A percentile compares a stretch with the other conserved stretches of the same genome.
These are phyloP conservation scores for Chaetomium tenue DNA, from an alignment of 495 filamentous ascomycete species.

Conservation along the genomic window DNA sequence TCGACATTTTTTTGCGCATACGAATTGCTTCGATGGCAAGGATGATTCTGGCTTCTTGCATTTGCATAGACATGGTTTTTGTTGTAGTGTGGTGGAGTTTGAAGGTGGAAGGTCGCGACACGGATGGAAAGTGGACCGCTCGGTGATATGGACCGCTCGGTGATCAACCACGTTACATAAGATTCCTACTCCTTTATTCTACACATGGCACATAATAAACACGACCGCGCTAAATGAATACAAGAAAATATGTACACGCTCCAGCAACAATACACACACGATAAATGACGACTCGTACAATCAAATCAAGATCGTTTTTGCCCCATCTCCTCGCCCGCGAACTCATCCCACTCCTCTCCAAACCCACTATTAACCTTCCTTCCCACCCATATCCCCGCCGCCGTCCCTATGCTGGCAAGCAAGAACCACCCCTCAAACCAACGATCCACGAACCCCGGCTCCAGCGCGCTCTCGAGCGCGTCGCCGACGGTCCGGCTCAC, in stretches of 20 bases:
- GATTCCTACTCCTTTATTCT: too few species aligned
- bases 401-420: conserved; percentile 58
- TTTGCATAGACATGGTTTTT: too few species aligned
- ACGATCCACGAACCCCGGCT: conserved; percentile 70
- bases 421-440: conserved; percentile 88
- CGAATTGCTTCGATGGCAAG: too few species aligned
- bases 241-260: background rate
- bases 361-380: conserved; percentile 50
- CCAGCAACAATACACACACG: background rate
- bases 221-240: background rate
- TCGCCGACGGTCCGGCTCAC: conserved; percentile 69
- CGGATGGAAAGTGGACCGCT: too few species aligned
- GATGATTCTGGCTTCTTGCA: too few species aligned
- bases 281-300: background rate
- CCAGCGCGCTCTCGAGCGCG: conserved; percentile 66
- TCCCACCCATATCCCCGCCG: conserved; percentile 65
- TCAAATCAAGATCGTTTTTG: conserved; percentile 54
- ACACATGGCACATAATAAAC: too few species aligned
- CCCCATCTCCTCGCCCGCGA: conserved; percentile 65
- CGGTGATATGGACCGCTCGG: too few species aligned
- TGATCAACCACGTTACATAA: too few species aligned
- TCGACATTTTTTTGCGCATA: too few species aligned
- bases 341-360: conserved; percentile 64
- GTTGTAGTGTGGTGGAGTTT: too few species aligned
- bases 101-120: too few species aligned